These are phyloP conservation scores for Mercurialis annua DNA, from an alignment of 345 rosid genomes.

Conservation along the genomic window DNA sequence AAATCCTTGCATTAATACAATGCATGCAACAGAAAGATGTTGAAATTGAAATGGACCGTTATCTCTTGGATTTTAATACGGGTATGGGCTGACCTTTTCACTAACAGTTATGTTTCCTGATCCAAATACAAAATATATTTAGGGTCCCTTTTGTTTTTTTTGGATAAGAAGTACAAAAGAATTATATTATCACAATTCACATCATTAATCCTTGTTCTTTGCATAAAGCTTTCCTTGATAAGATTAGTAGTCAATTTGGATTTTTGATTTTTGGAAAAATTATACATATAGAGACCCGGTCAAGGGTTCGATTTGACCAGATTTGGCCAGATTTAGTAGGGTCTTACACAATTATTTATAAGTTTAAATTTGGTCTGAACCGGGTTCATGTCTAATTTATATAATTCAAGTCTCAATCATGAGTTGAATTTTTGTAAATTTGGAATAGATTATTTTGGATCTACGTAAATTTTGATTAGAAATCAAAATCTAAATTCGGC, in stretches of 20 bases:
- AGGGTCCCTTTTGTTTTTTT: slow-evolving; percentile 12
- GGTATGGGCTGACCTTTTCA: slow-evolving; percentile 19
- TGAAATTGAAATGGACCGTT: neutral
- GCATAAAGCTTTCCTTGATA: neutral
- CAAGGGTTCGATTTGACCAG: too few relatives aligned
- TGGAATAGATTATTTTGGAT: too few relatives aligned
- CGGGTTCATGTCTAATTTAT: too few relatives aligned
- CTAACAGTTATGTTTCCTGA: slow-evolving; percentile 14
- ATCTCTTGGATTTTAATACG: slow-evolving; percentile 2
- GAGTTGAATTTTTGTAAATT: too few relatives aligned
- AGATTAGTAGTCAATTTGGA: neutral
- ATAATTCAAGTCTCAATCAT: too few relatives aligned
- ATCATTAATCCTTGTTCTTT: neutral
- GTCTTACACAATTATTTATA: too few relatives aligned
- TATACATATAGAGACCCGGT: too few relatives aligned
- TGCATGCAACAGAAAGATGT: neutral
- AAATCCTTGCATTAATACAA: neutral
- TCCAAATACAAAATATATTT: slow-evolving; percentile 13
- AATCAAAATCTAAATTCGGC: too few relatives aligned
- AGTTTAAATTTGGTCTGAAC: too few relatives aligned
- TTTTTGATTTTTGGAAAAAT: too few relatives aligned
- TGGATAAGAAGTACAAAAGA: neutral
- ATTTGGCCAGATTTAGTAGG: too few relatives aligned
- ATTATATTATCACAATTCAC: neutral
- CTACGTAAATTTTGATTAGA: too few relatives aligned